Percentiles rank a stretch among this genome's conserved stretches.
phyloP scores from a whole-genome alignment of 2,329 filamentous ascomycete species.

The Camptophora hylomeconis region DNA sequence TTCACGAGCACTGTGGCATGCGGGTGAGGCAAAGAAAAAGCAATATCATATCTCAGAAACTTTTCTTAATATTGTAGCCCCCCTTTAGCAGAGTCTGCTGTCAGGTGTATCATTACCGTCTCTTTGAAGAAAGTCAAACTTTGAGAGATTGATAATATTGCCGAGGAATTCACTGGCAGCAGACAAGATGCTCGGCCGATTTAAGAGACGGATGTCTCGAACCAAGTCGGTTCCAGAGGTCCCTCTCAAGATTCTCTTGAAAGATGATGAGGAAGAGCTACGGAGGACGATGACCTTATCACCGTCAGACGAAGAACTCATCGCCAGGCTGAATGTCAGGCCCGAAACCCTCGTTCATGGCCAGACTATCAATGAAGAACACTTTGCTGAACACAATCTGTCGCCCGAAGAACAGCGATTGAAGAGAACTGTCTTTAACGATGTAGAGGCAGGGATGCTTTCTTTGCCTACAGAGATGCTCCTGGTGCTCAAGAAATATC shows the following conservation, averaged over 20 bases:
- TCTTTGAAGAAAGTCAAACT: too few species aligned
- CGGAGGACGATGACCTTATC: conserved; percentile 11
- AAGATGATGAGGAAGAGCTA: conserved; percentile 5
- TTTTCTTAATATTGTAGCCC: too few species aligned
- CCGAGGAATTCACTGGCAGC: too few species aligned
- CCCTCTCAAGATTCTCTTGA: too few species aligned
- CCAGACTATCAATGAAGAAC: too few species aligned
- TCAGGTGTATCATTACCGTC: too few species aligned
- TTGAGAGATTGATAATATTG: too few species aligned
- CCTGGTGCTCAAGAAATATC: conserved; percentile 12
- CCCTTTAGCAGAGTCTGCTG: too few species aligned
- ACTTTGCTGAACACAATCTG: too few species aligned
- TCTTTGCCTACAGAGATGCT: conserved; percentile 16
- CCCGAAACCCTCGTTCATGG: conserved; percentile 12
- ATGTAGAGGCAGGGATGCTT: conserved; percentile 14
- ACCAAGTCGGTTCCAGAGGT: conserved; percentile 10
- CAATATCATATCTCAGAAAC: too few species aligned
- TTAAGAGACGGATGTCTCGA: conserved; percentile 12
- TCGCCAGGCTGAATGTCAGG: conserved; percentile 13
- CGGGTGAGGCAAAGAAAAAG: too few species aligned
- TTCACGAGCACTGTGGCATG: too few species aligned
- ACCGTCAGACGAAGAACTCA: conserved; percentile 17
- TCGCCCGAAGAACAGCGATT: conserved; percentile 9
- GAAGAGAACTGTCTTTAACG: conserved; percentile 17
- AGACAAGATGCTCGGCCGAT: conserved; percentile 7